Percentiles rank a stretch among this genome's conserved stretches.
These are phyloP conservation scores for Anthracocystis setariae DNA, from an alignment of 1,284 basidiomycete genomes.

Conservation along the genomic window DNA sequence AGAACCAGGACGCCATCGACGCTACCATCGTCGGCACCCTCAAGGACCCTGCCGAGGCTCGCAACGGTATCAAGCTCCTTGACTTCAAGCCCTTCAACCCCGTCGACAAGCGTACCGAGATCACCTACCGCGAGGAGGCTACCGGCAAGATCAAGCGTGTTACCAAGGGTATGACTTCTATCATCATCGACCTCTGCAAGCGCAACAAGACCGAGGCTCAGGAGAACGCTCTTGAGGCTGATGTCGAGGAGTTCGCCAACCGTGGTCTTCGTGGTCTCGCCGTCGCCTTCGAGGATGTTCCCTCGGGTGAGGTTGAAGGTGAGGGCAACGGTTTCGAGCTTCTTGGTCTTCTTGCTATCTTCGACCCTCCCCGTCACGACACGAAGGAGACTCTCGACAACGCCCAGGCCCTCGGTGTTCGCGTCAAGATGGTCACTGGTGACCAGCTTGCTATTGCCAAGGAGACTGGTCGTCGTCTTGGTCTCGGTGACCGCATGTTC, in stretches of 20 bases:
- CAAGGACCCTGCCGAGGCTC: conserved; percentile 76
- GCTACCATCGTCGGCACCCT: conserved; percentile 84
- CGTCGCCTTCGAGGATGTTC: conserved; percentile 92
- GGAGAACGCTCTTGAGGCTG: conserved; percentile 89
- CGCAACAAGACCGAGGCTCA: conserved; percentile 94
- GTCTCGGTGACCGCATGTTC: conserved; percentile 96
- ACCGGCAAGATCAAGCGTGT: conserved; percentile 95
- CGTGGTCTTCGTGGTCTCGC: conserved; percentile 98
- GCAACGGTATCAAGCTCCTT: conserved; percentile 90
- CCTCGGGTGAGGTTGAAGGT: conserved; percentile 76
- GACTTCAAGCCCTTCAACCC: conserved; percentile 99
- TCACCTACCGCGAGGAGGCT: conserved; percentile 93
- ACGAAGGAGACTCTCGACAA: conserved; percentile 99
- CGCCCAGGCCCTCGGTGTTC: conserved; percentile 92
- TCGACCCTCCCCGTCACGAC: conserved; percentile 96
- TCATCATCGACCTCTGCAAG: conserved; percentile 83
- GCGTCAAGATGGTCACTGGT: conserved; percentile 99
- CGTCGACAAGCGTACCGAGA: conserved; percentile 98
- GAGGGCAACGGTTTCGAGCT: conserved; percentile 96
- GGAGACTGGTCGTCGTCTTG: conserved; percentile 97
- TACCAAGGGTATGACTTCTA: conserved; percentile 99
- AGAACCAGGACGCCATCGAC: conserved; percentile 99
- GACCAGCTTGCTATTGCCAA: conserved; percentile 99
- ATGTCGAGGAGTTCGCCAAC: conserved; percentile 91
- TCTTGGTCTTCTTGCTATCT: conserved; percentile 95